Evolutionary conservation across 768 basidiomycete species (phyloP).

Genomic region (Rhodotorula babjevae): DNA sequence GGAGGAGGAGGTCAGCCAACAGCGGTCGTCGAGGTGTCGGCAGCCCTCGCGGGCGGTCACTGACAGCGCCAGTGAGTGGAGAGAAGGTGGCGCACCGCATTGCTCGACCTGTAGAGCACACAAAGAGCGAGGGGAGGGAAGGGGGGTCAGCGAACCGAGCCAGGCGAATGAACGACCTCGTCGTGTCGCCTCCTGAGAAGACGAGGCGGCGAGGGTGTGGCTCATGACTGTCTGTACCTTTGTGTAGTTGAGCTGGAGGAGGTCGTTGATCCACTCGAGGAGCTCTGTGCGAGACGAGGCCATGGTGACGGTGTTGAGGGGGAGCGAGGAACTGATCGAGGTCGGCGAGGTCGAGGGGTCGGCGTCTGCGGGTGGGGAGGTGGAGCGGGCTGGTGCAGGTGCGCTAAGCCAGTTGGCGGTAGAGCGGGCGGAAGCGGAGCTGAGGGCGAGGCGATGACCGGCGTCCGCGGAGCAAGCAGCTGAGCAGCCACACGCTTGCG

Average conservation of each 20-base stretch:
- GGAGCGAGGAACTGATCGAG: too few relatives aligned
- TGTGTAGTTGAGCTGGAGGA: constrained; percentile 82
- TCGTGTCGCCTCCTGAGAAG: constrained; percentile 48
- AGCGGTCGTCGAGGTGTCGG: not conserved
- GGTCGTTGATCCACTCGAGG: constrained; percentile 86
- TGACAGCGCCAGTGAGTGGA: not conserved
- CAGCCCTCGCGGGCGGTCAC: not conserved
- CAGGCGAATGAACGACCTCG: not conserved
- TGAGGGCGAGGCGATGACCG: too few relatives aligned
- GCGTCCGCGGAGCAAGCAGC: too few relatives aligned
- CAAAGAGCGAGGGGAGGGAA: not conserved
- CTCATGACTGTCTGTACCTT: too few relatives aligned
- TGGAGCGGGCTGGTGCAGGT: too few relatives aligned
- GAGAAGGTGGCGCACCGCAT: constrained; percentile 23
- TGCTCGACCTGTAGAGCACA: constrained; percentile 21
- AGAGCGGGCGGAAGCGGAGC: not conserved
- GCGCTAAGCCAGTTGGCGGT: too few relatives aligned
- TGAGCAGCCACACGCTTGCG: too few relatives aligned
- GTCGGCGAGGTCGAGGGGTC: not conserved
- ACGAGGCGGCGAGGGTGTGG: too few relatives aligned
- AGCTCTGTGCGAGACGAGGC: constrained; percentile 60
- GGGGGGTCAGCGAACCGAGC: not conserved
- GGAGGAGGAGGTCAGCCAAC: constrained; percentile 2
- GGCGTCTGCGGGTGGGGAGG: not conserved
- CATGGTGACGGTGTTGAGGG: not conserved